Evolutionary conservation across 495 filamentous ascomycete genomes (phyloP).

Genomic region (Aspergillus bridgeri): DNA sequence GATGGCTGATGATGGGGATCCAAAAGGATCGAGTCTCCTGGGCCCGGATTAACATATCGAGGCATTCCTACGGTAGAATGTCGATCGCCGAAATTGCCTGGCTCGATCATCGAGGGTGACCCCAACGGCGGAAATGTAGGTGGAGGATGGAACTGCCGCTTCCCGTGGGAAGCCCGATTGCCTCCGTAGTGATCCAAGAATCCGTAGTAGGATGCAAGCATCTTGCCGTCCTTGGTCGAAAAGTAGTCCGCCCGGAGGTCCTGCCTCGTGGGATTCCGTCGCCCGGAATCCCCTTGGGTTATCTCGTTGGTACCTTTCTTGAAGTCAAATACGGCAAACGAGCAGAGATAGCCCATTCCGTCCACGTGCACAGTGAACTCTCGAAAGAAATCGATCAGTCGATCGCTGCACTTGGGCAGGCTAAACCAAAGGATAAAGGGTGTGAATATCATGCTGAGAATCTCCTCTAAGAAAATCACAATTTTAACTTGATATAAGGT

Average conservation of each 20-base stretch:
- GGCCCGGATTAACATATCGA: constrained; percentile 26
- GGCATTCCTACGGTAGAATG: constrained; percentile 27
- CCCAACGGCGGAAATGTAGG: constrained; percentile 70
- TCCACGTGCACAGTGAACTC: constrained; percentile 98
- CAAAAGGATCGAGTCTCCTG: constrained; percentile 63
- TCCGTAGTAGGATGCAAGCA: constrained; percentile 89
- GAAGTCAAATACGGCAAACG: constrained; percentile 97
- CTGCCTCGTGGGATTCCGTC: constrained; percentile 27
- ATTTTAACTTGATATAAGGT: constrained; percentile 84
- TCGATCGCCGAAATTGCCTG: constrained; percentile 43
- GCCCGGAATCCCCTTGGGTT: constrained; percentile 35
- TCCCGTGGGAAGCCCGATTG: constrained; percentile 53
- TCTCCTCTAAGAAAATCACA: constrained; percentile 86
- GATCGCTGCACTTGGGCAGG: constrained; percentile 84
- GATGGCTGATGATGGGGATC: constrained; percentile 86
- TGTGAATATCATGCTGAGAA: constrained; percentile 86
- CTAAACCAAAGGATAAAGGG: constrained; percentile 86
- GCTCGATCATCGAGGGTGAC: constrained; percentile 56
- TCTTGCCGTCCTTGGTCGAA: constrained; percentile 91
- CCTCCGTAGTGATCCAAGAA: constrained; percentile 86
- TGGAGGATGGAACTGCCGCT: constrained; percentile 67
- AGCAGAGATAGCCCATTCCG: constrained; percentile 92
- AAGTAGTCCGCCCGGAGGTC: constrained; percentile 90
- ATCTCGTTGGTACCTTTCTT: constrained; percentile 69
- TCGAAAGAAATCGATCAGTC: constrained; percentile 94